phyloP scores from a whole-genome alignment of 345 rosid genomes.

The Pugionium cornutum region DNA sequence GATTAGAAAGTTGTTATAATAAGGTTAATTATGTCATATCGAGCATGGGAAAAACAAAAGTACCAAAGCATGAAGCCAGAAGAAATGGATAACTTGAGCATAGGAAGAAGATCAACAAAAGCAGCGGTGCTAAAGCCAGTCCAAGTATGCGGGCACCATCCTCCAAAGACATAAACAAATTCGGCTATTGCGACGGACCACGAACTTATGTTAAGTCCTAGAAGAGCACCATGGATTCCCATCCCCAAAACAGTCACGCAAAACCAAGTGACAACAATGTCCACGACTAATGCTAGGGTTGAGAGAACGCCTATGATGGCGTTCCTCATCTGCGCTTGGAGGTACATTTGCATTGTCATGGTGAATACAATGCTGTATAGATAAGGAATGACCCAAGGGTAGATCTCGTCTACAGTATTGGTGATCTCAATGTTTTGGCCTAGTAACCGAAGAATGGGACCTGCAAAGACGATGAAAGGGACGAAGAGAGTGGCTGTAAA shows the following conservation, averaged over 20 bases:
- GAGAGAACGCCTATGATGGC: constrained; percentile 48
- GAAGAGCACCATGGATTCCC: constrained; percentile 58
- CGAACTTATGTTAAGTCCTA: constrained; percentile 46
- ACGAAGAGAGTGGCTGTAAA: constrained; percentile 42
- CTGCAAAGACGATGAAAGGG: constrained; percentile 47
- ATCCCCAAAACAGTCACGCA: constrained; percentile 43
- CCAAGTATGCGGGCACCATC: constrained; percentile 68
- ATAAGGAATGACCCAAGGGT: constrained; percentile 57
- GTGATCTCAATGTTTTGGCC: constrained; percentile 49
- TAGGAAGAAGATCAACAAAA: constrained; percentile 50
- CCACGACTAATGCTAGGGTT: constrained; percentile 35
- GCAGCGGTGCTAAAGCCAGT: constrained; percentile 54
- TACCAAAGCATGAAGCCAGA: constrained; percentile 70
- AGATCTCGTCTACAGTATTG: constrained; percentile 44
- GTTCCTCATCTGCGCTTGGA: constrained; percentile 61
- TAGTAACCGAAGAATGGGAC: constrained; percentile 46
- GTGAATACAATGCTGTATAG: constrained; percentile 44
- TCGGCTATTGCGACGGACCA: constrained; percentile 50
- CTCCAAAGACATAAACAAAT: constrained; percentile 57
- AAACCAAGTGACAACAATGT: constrained; percentile 46
- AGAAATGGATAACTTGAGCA: constrained; percentile 56
- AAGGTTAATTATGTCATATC: no score
- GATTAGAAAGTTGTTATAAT: no score
- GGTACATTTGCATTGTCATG: constrained; percentile 55
- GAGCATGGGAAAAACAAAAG: neutral